Conservation (phyloP, 78 protist genomes). For the Tieghemostelium lacteum region DNA sequence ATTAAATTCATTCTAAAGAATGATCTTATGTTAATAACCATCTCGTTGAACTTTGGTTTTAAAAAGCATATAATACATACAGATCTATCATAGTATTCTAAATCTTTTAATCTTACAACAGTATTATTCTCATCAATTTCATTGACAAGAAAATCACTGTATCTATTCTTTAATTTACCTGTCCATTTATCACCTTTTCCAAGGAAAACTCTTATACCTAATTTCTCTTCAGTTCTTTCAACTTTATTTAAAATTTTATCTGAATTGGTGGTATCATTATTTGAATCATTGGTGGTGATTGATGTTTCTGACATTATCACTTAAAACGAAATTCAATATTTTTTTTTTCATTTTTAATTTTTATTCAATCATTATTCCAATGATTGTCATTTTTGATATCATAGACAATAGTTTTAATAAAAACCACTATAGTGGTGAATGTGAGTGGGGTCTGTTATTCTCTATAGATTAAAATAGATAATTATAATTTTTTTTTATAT, state of each 20-base stretch:
- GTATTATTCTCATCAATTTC: conserved; percentile 69
- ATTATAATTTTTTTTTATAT: too few relatives aligned
- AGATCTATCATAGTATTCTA: background rate
- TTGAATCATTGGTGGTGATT: background rate
- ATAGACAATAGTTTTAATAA: too few relatives aligned
- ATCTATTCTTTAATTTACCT: conserved; percentile 80
- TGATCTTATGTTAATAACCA: background rate
- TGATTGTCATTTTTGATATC: too few relatives aligned
- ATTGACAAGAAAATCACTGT: conserved; percentile 81
- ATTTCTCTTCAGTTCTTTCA: conserved; percentile 31
- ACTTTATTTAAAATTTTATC: background rate
- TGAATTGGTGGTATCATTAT: background rate
- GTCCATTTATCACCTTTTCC: conserved; percentile 26
- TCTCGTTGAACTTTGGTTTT: too few relatives aligned
- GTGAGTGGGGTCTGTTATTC: too few relatives aligned
- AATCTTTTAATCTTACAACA: conserved; percentile 26
- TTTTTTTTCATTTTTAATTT: too few relatives aligned
- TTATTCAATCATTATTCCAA: too few relatives aligned
- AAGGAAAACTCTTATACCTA: conserved; percentile 63
- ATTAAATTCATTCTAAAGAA: background rate
- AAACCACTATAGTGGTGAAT: too few relatives aligned
- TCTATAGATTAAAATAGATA: too few relatives aligned
- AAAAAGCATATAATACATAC: background rate
- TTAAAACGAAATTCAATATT: too few relatives aligned
- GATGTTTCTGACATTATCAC: background rate